Conservation (phyloP, 1,284 basidiomycete genomes). For the Heterobasidion irregulare region DNA sequence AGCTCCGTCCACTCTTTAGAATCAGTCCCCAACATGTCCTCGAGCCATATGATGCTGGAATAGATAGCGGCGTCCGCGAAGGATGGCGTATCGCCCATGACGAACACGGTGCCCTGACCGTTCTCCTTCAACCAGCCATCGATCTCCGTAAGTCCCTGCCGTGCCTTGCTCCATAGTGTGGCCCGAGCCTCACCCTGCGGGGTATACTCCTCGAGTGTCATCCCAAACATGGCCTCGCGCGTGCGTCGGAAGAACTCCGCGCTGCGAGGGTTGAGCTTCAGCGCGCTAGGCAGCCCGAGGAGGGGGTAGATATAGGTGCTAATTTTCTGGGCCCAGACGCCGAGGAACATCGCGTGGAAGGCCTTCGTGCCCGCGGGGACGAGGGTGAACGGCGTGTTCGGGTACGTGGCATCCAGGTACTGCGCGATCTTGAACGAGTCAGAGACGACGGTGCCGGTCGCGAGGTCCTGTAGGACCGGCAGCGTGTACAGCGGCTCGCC, state of each 20-base stretch:
- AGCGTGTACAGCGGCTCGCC: conserved; percentile 16
- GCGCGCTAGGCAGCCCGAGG: conserved; percentile 16
- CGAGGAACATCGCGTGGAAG: conserved; percentile 24
- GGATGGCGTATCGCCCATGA: conserved; percentile 19
- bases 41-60: not conserved
- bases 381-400: too few relatives aligned
- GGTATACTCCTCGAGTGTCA: conserved; percentile 25
- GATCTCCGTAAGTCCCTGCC: conserved; percentile 22
- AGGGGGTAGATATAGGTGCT: conserved; percentile 2
- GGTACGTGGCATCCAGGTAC: conserved; percentile 27
- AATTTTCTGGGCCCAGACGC: conserved; percentile 9
- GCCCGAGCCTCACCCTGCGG: conserved; percentile 14
- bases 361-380: conserved; percentile 17
- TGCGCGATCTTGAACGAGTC: conserved; percentile 24
- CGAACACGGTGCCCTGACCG: conserved; percentile 15
- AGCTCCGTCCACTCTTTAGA: not conserved
- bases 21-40: conserved; percentile 3
- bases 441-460: conserved; percentile 14
- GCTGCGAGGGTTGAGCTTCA: conserved; percentile 22
- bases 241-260: conserved; percentile 28
- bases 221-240: conserved; percentile 23
- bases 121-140: conserved; percentile 22
- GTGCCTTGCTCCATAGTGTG: conserved; percentile 22
- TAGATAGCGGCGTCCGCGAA: conserved; percentile 27
- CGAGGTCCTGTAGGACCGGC: conserved; percentile 19